These are phyloP conservation scores for Fusarium denticulatum DNA, from an alignment of 2,329 filamentous ascomycete species.

Conservation along the genomic window DNA sequence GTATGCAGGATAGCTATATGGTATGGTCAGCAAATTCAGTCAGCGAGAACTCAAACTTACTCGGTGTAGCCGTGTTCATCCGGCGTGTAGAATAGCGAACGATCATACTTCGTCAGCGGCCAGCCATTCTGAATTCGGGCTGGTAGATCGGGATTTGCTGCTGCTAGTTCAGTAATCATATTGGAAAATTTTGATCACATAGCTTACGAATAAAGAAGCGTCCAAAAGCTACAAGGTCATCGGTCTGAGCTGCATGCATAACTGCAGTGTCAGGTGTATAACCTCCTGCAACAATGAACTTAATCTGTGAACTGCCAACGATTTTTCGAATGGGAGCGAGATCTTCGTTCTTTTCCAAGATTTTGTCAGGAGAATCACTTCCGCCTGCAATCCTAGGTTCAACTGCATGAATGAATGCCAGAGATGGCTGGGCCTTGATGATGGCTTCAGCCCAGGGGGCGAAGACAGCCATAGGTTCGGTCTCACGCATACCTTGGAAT, in stretches of 20 bases:
- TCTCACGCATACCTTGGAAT: constrained; percentile 73
- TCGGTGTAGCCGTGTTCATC: constrained; percentile 35
- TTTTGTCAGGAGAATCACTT: constrained; percentile 45
- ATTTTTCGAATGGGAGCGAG: constrained; percentile 48
- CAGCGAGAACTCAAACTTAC: constrained; percentile 1
- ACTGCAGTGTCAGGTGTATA: constrained; percentile 45
- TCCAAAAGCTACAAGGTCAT: constrained; percentile 49
- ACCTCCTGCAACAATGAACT: constrained; percentile 50
- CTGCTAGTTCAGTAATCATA: neutral
- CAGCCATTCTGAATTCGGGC: constrained; percentile 40
- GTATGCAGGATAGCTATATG: constrained; percentile 27
- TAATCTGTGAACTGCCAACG: constrained; percentile 40
- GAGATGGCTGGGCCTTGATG: constrained; percentile 60
- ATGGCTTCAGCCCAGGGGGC: constrained; percentile 69
- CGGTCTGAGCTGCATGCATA: constrained; percentile 45
- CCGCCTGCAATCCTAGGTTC: constrained; percentile 63
- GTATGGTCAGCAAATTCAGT: neutral
- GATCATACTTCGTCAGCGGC: constrained; percentile 36
- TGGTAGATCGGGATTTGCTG: constrained; percentile 40
- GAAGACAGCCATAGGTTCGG: constrained; percentile 56
- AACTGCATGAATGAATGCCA: constrained; percentile 71
- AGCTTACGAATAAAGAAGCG: constrained; percentile 45
- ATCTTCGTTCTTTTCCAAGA: constrained; percentile 47
- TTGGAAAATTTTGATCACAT: neutral
- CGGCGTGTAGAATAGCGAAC: constrained; percentile 34